phyloP scores from a whole-genome alignment of 306 rosid species.

The Carpinus viminea region DNA sequence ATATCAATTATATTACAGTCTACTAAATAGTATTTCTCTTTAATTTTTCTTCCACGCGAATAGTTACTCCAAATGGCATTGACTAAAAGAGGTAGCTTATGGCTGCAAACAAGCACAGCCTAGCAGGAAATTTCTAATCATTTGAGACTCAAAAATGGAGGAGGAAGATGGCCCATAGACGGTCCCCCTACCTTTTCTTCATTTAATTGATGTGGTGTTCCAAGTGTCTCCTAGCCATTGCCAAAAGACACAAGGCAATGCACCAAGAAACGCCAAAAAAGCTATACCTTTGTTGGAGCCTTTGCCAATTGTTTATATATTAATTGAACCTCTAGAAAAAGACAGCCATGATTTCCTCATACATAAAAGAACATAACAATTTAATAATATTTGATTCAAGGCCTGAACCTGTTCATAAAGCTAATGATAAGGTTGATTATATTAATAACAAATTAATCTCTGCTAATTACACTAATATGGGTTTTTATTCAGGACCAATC shows the following conservation, averaged over 20 bases:
- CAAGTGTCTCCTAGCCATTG: conserved; percentile 51
- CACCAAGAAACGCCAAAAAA: conserved; percentile 46
- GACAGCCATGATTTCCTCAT: conserved; percentile 56
- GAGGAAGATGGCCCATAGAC: neutral
- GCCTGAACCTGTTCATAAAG: conserved; percentile 28
- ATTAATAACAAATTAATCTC: conserved; percentile 44
- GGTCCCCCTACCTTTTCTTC: neutral
- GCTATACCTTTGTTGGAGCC: conserved; percentile 33
- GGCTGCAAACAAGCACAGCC: conserved; percentile 33
- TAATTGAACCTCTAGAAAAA: conserved; percentile 40
- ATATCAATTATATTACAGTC: no score
- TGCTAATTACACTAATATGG: conserved; percentile 32
- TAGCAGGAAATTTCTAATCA: conserved; percentile 18
- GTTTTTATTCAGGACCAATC: conserved; percentile 22
- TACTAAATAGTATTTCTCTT: no score
- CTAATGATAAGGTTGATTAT: conserved; percentile 45
- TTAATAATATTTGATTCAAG: conserved; percentile 29
- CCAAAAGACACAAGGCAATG: conserved; percentile 53
- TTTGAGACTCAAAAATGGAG: conserved; percentile 26
- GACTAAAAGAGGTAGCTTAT: conserved; percentile 37
- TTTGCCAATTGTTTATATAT: conserved; percentile 35
- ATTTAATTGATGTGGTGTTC: conserved; percentile 15
- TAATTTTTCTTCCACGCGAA: conserved; percentile 3
- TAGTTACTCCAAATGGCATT: conserved; percentile 22
- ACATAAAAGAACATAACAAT: conserved; percentile 14